Evolutionary conservation across 1,139 yeast species (phyloP).

Genomic region (Yamadazyma buinensis): DNA sequence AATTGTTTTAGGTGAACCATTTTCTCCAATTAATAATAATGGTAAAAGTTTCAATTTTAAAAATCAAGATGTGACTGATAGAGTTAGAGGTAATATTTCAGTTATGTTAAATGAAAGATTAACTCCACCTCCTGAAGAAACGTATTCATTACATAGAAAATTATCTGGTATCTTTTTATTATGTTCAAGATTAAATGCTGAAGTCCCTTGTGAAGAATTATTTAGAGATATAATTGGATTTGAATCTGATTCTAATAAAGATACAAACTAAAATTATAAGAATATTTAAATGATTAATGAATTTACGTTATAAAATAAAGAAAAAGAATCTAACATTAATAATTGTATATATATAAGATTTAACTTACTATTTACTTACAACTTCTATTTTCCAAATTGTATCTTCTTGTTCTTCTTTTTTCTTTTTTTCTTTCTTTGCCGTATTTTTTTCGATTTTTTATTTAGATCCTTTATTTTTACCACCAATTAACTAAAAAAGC

Average conservation of each 20-base stretch:
- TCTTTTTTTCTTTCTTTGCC: too few relatives aligned
- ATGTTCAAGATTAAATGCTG: constrained; percentile 82
- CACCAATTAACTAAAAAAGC: too few relatives aligned
- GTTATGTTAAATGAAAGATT: constrained; percentile 88
- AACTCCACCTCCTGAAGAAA: constrained; percentile 98
- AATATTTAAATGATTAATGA: constrained; percentile 1
- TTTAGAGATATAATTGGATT: constrained; percentile 70
- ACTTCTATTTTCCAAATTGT: too few relatives aligned
- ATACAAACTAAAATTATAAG: not conserved
- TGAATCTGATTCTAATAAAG: not conserved
- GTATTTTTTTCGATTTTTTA: too few relatives aligned
- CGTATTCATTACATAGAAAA: constrained; percentile 90
- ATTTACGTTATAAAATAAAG: too few relatives aligned
- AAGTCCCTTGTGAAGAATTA: constrained; percentile 75
- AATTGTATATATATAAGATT: too few relatives aligned
- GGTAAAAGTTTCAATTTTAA: constrained; percentile 65
- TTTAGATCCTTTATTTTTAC: too few relatives aligned
- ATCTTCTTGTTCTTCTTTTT: too few relatives aligned
- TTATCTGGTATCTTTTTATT: constrained; percentile 90
- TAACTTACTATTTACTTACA: too few relatives aligned
- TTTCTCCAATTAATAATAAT: constrained; percentile 49
- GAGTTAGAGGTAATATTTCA: constrained; percentile 82
- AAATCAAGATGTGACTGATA: constrained; percentile 86
- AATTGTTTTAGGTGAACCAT: constrained; percentile 89
- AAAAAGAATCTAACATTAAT: too few relatives aligned